phyloP scores from a whole-genome alignment of 2,329 filamentous ascomycete genomes.

The Colletotrichum acutatum region DNA sequence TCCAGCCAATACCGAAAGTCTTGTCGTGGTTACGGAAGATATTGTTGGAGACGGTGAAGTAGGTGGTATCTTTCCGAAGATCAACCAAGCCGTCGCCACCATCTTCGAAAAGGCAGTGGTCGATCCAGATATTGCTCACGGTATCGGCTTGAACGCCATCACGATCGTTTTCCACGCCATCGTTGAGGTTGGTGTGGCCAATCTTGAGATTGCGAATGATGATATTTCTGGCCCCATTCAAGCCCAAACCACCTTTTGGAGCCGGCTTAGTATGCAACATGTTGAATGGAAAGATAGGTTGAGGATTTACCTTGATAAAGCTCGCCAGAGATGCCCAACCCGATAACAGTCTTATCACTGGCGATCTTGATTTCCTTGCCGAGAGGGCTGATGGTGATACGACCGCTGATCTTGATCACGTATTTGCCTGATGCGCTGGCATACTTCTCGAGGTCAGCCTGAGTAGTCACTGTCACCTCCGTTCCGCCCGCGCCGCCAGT shows the following conservation, averaged over 20 bases:
- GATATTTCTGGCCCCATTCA: conserved; percentile 35
- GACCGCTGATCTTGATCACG: conserved; percentile 40
- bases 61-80: conserved; percentile 35
- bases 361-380: conserved; percentile 39
- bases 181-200: conserved; percentile 13
- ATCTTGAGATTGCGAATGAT: conserved; percentile 39
- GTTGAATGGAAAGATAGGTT: rapidly evolving
- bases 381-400: conserved; percentile 38
- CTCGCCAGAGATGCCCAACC: conserved; percentile 32
- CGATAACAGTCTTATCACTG: conserved; percentile 39
- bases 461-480: conserved; percentile 37
- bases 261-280: neutral
- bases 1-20: conserved; percentile 38
- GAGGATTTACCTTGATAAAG: conserved; percentile 17
- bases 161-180: conserved; percentile 28
- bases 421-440: conserved; percentile 37
- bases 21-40: conserved; percentile 38
- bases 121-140: conserved; percentile 37
- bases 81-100: conserved; percentile 35
- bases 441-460: conserved; percentile 40
- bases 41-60: conserved; percentile 38
- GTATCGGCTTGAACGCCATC: conserved; percentile 34
- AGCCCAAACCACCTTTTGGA: conserved; percentile 30
- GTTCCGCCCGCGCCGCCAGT: conserved; percentile 39
- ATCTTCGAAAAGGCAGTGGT: conserved; percentile 34